These are phyloP conservation scores for Aspergillus flavus DNA, from an alignment of 2,329 filamentous ascomycete genomes.

Conservation along the genomic window DNA sequence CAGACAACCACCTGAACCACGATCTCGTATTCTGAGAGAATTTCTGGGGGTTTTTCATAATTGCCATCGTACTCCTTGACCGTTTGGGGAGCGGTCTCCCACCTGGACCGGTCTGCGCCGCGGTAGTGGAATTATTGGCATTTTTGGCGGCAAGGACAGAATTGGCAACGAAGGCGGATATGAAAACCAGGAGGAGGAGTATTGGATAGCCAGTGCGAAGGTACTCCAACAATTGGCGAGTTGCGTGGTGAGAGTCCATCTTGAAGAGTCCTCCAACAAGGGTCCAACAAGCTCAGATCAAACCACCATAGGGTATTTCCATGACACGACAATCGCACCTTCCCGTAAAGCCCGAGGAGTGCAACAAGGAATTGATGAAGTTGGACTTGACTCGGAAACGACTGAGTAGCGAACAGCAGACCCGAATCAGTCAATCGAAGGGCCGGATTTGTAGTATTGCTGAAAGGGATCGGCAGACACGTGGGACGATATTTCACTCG, in stretches of 20 bases:
- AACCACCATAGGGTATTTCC: conserved; percentile 33
- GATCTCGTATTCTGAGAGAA: conserved; percentile 70
- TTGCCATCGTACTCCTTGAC: conserved; percentile 52
- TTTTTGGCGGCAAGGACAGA: conserved; percentile 59
- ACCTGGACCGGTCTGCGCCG: conserved; percentile 71
- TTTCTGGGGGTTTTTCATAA: conserved; percentile 53
- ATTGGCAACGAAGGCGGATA: conserved; percentile 62
- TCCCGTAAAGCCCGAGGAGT: conserved; percentile 13
- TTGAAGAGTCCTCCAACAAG: conserved; percentile 26
- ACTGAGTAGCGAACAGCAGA: conserved; percentile 9
- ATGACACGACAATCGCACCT: conserved; percentile 31
- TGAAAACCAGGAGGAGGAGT: conserved; percentile 65
- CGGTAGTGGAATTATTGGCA: conserved; percentile 49
- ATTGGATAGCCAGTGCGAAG: conserved; percentile 65
- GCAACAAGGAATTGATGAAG: background rate
- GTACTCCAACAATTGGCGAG: conserved; percentile 48
- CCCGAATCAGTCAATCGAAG: conserved; percentile 11
- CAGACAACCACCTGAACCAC: conserved; percentile 74
- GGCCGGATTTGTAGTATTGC: conserved; percentile 9
- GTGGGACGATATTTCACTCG: conserved; percentile 12
- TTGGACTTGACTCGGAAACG: conserved; percentile 12
- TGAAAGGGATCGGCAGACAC: conserved; percentile 21
- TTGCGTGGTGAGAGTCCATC: conserved; percentile 43
- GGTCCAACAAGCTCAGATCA: conserved; percentile 20
- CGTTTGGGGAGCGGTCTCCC: conserved; percentile 82